Conservation (phyloP, 2,329 filamentous ascomycete genomes). For the Cadophora luteo-olivacea region DNA sequence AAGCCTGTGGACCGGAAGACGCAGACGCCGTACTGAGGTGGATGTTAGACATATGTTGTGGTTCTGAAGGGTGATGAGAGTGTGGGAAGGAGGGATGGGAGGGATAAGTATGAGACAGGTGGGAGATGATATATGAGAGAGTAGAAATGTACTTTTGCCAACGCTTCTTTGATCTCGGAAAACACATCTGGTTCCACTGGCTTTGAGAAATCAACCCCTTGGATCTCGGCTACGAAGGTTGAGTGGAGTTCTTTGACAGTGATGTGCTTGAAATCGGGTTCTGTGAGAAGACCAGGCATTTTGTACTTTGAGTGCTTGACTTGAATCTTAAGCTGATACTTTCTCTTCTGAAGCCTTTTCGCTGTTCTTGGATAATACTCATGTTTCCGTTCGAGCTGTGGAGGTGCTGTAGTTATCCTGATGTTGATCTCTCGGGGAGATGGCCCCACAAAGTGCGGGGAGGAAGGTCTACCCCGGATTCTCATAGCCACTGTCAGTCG, state of each 20-base stretch:
- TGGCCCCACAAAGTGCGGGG: constrained; percentile 1
- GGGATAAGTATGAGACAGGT: not conserved
- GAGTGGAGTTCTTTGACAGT: constrained; percentile 45
- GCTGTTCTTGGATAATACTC: no score
- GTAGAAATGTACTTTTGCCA: constrained; percentile 43
- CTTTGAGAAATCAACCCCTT: constrained; percentile 47
- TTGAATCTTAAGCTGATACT: no score
- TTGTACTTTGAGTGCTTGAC: not conserved
- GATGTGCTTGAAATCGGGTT: constrained; percentile 41
- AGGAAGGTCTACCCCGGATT: constrained; percentile 6
- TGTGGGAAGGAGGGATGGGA: constrained; percentile 20
- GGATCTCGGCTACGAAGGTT: constrained; percentile 49
- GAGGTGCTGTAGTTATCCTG: not conserved
- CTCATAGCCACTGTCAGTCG: not conserved
- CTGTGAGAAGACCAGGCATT: constrained; percentile 33
- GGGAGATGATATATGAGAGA: not conserved
- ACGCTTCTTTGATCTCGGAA: constrained; percentile 46
- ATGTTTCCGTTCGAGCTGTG: no score
- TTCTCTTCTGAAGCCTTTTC: no score
- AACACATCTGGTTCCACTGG: constrained; percentile 46
- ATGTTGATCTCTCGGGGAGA: constrained; percentile 11
- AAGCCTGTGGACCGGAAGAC: constrained; percentile 58
- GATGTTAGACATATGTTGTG: not conserved
- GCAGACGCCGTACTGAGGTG: constrained; percentile 56
- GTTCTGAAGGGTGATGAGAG: not conserved